A percentile compares a stretch with the other conserved stretches of the same genome.
Conservation (phyloP, 148 eudicot genomes). For the Fallopia convolvulus region DNA sequence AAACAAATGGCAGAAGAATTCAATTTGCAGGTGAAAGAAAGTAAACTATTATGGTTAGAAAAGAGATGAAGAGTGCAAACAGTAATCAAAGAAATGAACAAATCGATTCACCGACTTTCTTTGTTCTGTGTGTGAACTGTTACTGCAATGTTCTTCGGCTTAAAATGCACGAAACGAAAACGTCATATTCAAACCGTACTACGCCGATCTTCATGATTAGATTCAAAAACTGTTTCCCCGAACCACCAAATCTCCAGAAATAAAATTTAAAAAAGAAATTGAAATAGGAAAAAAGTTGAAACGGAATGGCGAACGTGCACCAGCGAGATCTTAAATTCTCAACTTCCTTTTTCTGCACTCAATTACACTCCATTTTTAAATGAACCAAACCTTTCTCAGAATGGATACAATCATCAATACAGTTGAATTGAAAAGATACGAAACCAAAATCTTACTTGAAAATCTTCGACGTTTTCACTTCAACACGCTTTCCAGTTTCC, state of each 20-base stretch:
- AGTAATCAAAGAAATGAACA: neutral
- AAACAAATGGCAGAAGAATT: neutral
- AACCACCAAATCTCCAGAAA: conserved; percentile 3
- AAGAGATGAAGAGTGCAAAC: neutral
- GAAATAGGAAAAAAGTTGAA: neutral
- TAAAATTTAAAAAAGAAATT: neutral
- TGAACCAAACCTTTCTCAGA: neutral
- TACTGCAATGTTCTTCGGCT: neutral
- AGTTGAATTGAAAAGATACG: neutral
- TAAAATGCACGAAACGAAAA: conserved; percentile 3
- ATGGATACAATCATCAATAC: neutral
- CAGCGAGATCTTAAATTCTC: neutral
- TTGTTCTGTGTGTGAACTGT: neutral
- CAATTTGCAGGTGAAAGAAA: neutral
- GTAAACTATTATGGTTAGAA: neutral
- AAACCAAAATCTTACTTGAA: neutral
- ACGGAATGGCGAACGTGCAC: neutral
- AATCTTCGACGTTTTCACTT: neutral
- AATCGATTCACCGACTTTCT: neutral
- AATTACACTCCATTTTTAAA: neutral
- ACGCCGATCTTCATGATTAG: neutral
- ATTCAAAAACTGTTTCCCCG: neutral
- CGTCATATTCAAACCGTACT: neutral
- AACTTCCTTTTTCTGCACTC: neutral
- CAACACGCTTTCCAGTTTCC: too few species aligned